Evolutionary conservation across 2,329 filamentous ascomycete genomes (phyloP).

Genomic region (Penicillium sp.): DNA sequence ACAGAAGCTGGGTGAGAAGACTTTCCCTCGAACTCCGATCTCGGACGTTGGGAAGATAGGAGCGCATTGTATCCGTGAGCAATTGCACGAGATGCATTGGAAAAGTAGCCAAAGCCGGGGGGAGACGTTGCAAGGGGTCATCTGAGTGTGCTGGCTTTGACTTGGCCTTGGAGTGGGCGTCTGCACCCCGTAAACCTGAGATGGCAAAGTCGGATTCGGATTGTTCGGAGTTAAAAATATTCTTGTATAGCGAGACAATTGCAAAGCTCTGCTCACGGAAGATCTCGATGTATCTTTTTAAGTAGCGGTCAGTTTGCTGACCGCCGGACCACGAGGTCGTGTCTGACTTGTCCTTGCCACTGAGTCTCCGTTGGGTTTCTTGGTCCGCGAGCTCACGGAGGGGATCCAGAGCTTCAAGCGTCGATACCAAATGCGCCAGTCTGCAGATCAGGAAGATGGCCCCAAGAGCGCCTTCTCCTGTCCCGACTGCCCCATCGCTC

Average conservation of each 20-base stretch:
- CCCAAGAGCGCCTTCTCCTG: conserved; percentile 67
- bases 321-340: conserved; percentile 52
- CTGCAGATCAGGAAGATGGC: conserved; percentile 85
- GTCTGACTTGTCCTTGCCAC: conserved; percentile 25
- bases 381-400: conserved; percentile 86
- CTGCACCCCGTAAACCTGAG: conserved; percentile 26
- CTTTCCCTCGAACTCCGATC: conserved; percentile 81
- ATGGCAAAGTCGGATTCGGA: conserved; percentile 33
- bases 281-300: conserved; percentile 95
- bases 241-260: conserved; percentile 91
- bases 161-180: conserved; percentile 19
- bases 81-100: conserved; percentile 78
- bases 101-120: conserved; percentile 77
- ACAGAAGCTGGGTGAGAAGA: conserved; percentile 85
- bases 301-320: conserved; percentile 87
- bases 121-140: conserved; percentile 53
- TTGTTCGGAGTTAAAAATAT: conserved; percentile 69
- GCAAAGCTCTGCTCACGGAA: conserved; percentile 97
- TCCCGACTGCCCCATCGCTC: conserved; percentile 25
- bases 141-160: conserved; percentile 23
- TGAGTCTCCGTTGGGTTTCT: conserved; percentile 57
- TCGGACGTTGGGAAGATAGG: conserved; percentile 76
- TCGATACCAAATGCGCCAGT: conserved; percentile 72
- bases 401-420: conserved; percentile 79
- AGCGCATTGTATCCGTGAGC: conserved; percentile 70